These are phyloP conservation scores for Tagetes patula DNA, from an alignment of 129 eudicot species.

Conservation along the genomic window DNA sequence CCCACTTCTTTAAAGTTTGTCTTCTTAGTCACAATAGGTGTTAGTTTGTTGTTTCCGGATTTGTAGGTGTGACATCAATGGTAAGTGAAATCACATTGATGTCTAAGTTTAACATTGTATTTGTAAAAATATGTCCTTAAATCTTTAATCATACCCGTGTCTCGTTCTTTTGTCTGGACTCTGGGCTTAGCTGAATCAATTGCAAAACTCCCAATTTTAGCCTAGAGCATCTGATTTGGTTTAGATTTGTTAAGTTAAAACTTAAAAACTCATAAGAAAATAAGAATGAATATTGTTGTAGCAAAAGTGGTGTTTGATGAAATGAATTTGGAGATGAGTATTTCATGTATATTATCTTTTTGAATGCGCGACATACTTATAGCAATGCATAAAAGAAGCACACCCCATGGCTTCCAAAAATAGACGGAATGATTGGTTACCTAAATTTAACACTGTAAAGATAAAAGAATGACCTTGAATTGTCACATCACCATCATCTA, in stretches of 20 bases:
- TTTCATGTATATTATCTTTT: constrained; percentile 6
- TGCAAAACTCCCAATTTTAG: not conserved
- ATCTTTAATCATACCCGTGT: not conserved
- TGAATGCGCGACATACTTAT: not conserved
- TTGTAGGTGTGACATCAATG: not conserved
- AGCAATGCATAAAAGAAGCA: not conserved
- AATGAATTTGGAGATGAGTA: not conserved
- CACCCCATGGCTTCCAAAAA: constrained; percentile 1
- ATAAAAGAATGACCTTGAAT: constrained; percentile 15
- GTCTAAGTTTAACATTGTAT: not conserved
- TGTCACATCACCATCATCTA: constrained; percentile 16
- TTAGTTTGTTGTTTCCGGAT: not conserved
- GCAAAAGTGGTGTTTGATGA: constrained; percentile 5
- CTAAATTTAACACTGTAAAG: not conserved
- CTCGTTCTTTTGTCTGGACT: not conserved
- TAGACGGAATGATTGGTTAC: constrained; percentile 9
- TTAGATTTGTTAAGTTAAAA: constrained; percentile 3
- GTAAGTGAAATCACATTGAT: not conserved
- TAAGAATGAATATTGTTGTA: not conserved
- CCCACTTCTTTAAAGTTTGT: not conserved
- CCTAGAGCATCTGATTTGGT: not conserved
- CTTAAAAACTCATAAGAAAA: not conserved
- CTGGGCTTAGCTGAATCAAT: not conserved
- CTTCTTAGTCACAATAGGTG: not conserved
- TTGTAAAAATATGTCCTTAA: not conserved